Conservation (phyloP, 345 rosid species). For the Syzygium aqueum region DNA sequence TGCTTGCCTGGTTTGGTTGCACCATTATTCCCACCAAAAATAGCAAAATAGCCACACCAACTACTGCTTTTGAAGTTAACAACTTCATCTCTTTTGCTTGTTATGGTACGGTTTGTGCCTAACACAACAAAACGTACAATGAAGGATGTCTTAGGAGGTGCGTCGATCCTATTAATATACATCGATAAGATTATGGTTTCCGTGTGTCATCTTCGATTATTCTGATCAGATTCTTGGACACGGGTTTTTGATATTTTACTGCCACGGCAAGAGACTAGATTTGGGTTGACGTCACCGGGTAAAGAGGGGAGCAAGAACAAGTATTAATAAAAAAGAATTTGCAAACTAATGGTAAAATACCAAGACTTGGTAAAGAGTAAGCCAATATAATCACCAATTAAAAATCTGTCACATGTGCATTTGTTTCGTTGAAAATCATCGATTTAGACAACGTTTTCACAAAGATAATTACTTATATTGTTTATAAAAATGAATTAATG, state of each 20-base stretch:
- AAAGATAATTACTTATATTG: too few species aligned
- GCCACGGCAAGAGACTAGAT: background rate
- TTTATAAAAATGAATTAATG: background rate
- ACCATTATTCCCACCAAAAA: background rate
- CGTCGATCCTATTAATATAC: background rate
- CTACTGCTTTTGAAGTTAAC: background rate
- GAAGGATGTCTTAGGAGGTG: background rate
- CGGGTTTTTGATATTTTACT: background rate
- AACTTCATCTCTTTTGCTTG: background rate
- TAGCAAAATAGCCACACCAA: background rate
- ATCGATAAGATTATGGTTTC: background rate
- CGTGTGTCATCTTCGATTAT: background rate
- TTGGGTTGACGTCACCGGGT: background rate
- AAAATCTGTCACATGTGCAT: background rate
- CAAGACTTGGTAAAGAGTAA: background rate
- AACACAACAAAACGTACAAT: background rate
- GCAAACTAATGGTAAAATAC: background rate
- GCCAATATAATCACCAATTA: background rate
- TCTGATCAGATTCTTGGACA: background rate
- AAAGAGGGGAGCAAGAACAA: background rate
- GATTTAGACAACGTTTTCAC: too few species aligned
- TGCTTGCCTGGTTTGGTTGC: background rate
- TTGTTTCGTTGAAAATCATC: background rate
- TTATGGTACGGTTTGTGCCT: background rate
- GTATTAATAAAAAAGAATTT: background rate